A percentile compares a stretch with the other conserved stretches of the same genome.
These are phyloP conservation scores for Brassica hybrid DNA, from an alignment of 441 rosid species.

Conservation along the genomic window DNA sequence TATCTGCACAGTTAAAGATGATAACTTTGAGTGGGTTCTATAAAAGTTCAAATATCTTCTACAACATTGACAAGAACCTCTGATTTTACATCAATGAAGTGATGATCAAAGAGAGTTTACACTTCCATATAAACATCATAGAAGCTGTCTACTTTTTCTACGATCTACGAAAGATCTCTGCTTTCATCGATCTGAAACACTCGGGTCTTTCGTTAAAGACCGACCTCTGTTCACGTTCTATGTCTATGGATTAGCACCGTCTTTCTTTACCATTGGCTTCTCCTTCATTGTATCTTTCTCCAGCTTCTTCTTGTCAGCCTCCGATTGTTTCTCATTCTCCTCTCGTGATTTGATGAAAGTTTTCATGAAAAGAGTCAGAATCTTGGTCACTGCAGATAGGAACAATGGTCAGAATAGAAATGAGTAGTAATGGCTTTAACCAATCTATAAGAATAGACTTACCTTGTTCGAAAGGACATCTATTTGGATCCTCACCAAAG, in stretches of 20 bases:
- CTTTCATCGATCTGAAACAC: slow-evolving; percentile 16
- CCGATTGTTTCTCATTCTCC: slow-evolving; percentile 84
- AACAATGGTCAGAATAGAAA: slow-evolving; percentile 38
- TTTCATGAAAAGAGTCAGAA: slow-evolving; percentile 74
- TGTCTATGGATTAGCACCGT: slow-evolving; percentile 48
- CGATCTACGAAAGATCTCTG: slow-evolving; percentile 31
- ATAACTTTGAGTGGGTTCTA: slow-evolving; percentile 12
- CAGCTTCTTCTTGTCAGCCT: too few species aligned
- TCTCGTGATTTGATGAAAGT: slow-evolving; percentile 85
- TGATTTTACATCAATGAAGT: slow-evolving; percentile 32
- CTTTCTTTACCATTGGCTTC: slow-evolving; percentile 62
- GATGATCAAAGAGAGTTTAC: slow-evolving; percentile 22
- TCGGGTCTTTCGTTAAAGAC: slow-evolving; percentile 23
- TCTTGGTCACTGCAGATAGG: slow-evolving; percentile 73
- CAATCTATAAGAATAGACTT: slow-evolving; percentile 45
- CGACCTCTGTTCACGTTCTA: slow-evolving; percentile 24
- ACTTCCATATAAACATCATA: slow-evolving; percentile 23
- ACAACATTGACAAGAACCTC: slow-evolving; percentile 17
- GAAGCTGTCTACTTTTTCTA: slow-evolving; percentile 29
- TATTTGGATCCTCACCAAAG: slow-evolving; percentile 99
- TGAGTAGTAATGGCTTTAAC: slow-evolving; percentile 56
- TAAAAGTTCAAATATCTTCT: slow-evolving; percentile 9
- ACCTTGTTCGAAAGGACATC: slow-evolving; percentile 99
- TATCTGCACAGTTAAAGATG: slow-evolving; percentile 23
- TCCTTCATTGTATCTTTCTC: slow-evolving; percentile 96